A percentile compares a stretch with the other conserved stretches of the same genome.
Evolutionary conservation across 495 filamentous ascomycete genomes (phyloP).

Genomic region (Annulohypoxylon moriforme): DNA sequence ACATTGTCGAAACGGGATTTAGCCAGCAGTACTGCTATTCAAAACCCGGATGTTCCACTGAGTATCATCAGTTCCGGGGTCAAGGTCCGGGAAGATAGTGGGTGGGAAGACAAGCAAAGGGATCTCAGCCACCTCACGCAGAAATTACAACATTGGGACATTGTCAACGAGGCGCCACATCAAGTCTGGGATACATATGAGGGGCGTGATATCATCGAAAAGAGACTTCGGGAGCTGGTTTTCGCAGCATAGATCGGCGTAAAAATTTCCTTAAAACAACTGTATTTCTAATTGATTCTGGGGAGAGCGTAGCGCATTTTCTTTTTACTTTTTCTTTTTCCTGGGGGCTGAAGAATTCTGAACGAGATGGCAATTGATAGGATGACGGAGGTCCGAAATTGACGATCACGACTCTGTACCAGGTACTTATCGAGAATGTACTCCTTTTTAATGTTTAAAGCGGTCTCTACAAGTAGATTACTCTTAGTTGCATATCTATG

Average conservation of each 20-base stretch:
- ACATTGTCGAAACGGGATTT: constrained; percentile 86
- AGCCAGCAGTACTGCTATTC: constrained; percentile 77
- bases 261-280: not conserved
- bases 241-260: constrained; percentile 14
- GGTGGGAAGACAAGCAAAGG: constrained; percentile 83
- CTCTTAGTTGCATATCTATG: not conserved
- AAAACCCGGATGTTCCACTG: constrained; percentile 76
- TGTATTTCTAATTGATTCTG: constrained; percentile 5
- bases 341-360: not conserved
- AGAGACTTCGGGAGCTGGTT: constrained; percentile 72
- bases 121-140: constrained; percentile 82
- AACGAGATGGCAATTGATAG: not conserved
- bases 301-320: constrained; percentile 11
- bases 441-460: too few relatives aligned
- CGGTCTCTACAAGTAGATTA: too few relatives aligned
- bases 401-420: too few relatives aligned
- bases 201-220: constrained; percentile 77
- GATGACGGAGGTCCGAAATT: not conserved
- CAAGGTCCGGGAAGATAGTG: constrained; percentile 63
- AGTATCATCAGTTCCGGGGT: constrained; percentile 84
- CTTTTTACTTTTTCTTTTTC: not conserved
- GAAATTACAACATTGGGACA: constrained; percentile 84
- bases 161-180: constrained; percentile 86
- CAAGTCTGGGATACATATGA: constrained; percentile 80
- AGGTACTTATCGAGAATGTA: too few relatives aligned